Percentiles rank a stretch among this genome's conserved stretches.
phyloP scores from a whole-genome alignment of 208 protist genomes.

The Naegleria lovaniensis region DNA sequence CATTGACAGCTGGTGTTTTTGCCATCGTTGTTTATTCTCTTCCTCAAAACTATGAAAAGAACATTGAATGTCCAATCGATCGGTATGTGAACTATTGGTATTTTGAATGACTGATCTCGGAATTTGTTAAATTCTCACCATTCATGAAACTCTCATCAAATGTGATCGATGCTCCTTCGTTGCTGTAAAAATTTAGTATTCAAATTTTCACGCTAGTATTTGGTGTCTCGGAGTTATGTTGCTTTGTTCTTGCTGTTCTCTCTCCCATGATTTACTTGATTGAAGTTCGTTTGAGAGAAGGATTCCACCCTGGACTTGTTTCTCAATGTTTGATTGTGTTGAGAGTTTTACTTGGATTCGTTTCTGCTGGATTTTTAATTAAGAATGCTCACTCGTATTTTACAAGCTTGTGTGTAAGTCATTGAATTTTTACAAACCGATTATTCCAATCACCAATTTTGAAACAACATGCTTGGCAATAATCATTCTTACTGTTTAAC shows the following conservation, averaged over 20 bases:
- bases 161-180: background rate
- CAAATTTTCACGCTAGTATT: background rate
- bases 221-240: background rate
- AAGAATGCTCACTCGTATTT: background rate
- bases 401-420: background rate
- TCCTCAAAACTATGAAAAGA: background rate
- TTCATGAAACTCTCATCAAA: background rate
- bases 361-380: background rate
- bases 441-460: too few relatives aligned
- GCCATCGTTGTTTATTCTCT: background rate
- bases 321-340: background rate
- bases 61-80: background rate
- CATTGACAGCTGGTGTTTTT: background rate
- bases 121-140: background rate
- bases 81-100: background rate
- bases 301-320: background rate
- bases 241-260: background rate
- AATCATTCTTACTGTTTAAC: too few relatives aligned
- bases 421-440: background rate
- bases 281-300: background rate
- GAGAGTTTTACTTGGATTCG: background rate
- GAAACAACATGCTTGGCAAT: too few relatives aligned
- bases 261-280: background rate
- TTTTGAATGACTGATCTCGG: background rate
- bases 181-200: background rate